A percentile compares a stretch with the other conserved stretches of the same genome.
Conservation (phyloP, 768 basidiomycete species). For the Boletus pseudopeckii region DNA sequence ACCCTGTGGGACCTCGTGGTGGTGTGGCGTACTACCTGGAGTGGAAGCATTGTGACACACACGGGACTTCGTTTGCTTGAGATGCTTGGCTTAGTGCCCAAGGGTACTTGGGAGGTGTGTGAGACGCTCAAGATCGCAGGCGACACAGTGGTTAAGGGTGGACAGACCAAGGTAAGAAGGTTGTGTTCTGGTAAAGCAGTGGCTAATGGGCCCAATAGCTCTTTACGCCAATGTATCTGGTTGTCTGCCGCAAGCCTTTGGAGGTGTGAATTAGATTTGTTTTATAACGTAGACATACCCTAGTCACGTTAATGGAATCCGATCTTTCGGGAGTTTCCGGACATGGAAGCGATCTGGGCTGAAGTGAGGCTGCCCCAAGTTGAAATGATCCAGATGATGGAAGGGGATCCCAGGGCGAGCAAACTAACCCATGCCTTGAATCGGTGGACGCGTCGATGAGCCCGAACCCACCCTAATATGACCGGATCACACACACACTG, state of each 20-base stretch:
- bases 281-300: neutral
- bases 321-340: conserved; percentile 27
- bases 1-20: conserved; percentile 89
- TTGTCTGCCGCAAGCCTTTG: conserved; percentile 53
- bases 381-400: conserved; percentile 28
- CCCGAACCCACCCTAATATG: conserved; percentile 15
- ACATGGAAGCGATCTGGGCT: conserved; percentile 12
- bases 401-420: conserved; percentile 59
- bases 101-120: conserved; percentile 88
- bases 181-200: neutral
- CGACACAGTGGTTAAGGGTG: conserved; percentile 75
- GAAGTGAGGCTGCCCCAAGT: neutral
- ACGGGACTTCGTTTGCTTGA: conserved; percentile 76
- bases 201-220: conserved; percentile 44
- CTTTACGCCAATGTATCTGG: conserved; percentile 86
- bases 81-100: conserved; percentile 77
- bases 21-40: conserved; percentile 87
- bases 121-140: conserved; percentile 85
- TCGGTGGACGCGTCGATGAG: conserved; percentile 19
- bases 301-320: conserved; percentile 16
- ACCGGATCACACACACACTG: neutral
- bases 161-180: conserved; percentile 73
- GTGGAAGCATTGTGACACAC: conserved; percentile 84
- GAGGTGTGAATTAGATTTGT: neutral
- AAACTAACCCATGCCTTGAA: conserved; percentile 47